Evolutionary conservation across 2,329 filamentous ascomycete species (phyloP), one percentile per base, ranked within the genome.

Genomic region (Paecilomyces niveus): DNA sequence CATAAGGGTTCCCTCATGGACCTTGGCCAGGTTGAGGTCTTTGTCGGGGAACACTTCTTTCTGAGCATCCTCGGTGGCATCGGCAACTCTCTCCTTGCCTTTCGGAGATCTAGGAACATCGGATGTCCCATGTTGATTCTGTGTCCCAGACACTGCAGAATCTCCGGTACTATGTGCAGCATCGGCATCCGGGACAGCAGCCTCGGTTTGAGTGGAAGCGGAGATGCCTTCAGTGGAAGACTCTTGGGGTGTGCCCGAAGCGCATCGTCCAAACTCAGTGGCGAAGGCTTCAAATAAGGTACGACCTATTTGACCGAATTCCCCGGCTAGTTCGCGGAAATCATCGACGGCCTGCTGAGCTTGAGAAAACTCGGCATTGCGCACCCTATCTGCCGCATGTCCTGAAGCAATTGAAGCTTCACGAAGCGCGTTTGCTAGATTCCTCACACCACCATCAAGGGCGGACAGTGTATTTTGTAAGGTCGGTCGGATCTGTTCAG

Each of bases 271-370:
- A 55, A 74, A 68, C 53, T 74, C 72, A 13, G 64, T 60, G 57
- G 75, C 72, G 53, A 77, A 74, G 0, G 71, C 66, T 6, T 72
- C 61, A 56, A 74, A 73, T 18, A 78, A 60, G 8, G 72, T 72
- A 54, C 69, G 68, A 3, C 74, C 70, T 54, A 75, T 69, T 52
- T 76, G 65, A 53, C 74, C 73, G 52, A 79, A 63, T 53, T 77
- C 75, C n/a, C 67, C 64, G 3, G 76, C 71, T 63, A 80, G 71
- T 56, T 62, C 68, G 54, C 71, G 74, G 35, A 80, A 65, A 26
- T 71, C 68, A 33, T 71, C 67, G 7, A 75, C 67, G 13, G 76
- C 63, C 58, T 71, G 68, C 50, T 75, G 72, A 22, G 74, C 67
- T 11, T 72, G 65, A 51, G 70, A 70, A 18, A 71, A 59, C 32